phyloP scores from a whole-genome alignment of 2,329 filamentous ascomycete species.

The Pseudogymnoascus sp. region DNA sequence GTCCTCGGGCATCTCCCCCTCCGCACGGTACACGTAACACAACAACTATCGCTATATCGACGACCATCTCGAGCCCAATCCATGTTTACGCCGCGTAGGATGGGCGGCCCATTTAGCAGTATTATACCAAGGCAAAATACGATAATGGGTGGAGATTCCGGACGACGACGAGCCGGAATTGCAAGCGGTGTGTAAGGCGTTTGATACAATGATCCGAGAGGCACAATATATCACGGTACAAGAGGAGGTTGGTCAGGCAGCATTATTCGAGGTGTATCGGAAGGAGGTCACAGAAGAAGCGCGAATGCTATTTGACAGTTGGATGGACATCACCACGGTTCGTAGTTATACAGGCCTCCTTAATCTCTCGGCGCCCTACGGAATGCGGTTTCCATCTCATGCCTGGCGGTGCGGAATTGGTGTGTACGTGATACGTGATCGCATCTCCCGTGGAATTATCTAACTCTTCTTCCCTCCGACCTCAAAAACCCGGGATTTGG shows the following conservation, averaged over 20 bases:
- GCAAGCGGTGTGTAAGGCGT: slow-evolving; percentile 6
- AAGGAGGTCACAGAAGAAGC: slow-evolving; percentile 9
- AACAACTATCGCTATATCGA: slow-evolving; percentile 12
- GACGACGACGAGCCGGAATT: slow-evolving; percentile 10
- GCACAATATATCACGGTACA: slow-evolving; percentile 10
- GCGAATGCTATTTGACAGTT: neutral
- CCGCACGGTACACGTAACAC: slow-evolving; percentile 11
- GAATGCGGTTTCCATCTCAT: neutral
- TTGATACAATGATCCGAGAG: slow-evolving; percentile 12
- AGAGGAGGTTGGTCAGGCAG: slow-evolving; percentile 4
- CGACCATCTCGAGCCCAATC: neutral
- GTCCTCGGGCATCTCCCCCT: slow-evolving; percentile 3
- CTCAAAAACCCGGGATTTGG: neutral
- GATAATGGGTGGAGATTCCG: slow-evolving; percentile 5
- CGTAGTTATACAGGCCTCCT: slow-evolving; percentile 1
- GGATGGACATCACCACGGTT: neutral
- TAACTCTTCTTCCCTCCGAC: neutral
- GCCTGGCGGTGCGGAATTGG: neutral
- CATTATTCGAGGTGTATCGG: slow-evolving; percentile 11
- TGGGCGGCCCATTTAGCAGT: neutral
- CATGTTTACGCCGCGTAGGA: neutral
- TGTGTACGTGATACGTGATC: neutral
- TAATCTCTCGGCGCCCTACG: neutral
- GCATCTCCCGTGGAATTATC: neutral
- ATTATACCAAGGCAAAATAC: slow-evolving; percentile 11